Percentiles rank a stretch among this genome's conserved stretches.
phyloP scores from a whole-genome alignment of 768 basidiomycete genomes.

The Rickenella mellea region DNA sequence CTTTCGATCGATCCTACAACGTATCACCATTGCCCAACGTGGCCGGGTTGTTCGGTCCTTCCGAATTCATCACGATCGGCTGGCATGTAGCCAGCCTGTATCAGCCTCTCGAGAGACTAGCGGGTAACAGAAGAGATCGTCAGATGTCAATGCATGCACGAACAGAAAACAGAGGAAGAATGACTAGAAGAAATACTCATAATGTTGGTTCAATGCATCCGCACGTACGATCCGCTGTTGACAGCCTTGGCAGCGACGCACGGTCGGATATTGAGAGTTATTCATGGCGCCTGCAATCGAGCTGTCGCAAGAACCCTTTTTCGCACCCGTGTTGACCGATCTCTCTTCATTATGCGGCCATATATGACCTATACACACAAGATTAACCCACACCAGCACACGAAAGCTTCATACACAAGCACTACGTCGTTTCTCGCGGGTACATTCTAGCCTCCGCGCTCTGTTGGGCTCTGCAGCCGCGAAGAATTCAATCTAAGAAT shows the following conservation, averaged over 20 bases:
- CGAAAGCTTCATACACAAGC: too few relatives aligned
- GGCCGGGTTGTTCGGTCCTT: neutral
- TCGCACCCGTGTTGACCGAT: conserved; percentile 90
- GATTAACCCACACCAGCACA: too few relatives aligned
- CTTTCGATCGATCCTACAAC: too few relatives aligned
- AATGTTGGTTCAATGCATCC: conserved; percentile 90
- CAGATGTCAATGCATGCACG: neutral
- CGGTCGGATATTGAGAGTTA: conserved; percentile 86
- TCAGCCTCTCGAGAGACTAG: conserved; percentile 77
- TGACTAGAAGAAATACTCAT: conserved; percentile 16
- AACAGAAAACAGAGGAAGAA: neutral
- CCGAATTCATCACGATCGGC: neutral
- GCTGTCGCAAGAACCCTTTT: conserved; percentile 89
- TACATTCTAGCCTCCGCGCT: too few relatives aligned
- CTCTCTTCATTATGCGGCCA: conserved; percentile 93
- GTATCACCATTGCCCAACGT: neutral
- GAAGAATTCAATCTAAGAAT: too few relatives aligned
- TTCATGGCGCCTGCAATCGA: conserved; percentile 96
- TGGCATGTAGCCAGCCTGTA: conserved; percentile 46
- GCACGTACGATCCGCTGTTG: conserved; percentile 88
- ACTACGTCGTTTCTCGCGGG: too few relatives aligned
- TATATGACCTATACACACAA: conserved; percentile 72
- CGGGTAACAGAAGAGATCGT: conserved; percentile 1
- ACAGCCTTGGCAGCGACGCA: conserved; percentile 91
- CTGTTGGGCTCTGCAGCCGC: too few relatives aligned